Evolutionary conservation across 495 filamentous ascomycete species (phyloP).

Genomic region (Daldinia caldariorum): DNA sequence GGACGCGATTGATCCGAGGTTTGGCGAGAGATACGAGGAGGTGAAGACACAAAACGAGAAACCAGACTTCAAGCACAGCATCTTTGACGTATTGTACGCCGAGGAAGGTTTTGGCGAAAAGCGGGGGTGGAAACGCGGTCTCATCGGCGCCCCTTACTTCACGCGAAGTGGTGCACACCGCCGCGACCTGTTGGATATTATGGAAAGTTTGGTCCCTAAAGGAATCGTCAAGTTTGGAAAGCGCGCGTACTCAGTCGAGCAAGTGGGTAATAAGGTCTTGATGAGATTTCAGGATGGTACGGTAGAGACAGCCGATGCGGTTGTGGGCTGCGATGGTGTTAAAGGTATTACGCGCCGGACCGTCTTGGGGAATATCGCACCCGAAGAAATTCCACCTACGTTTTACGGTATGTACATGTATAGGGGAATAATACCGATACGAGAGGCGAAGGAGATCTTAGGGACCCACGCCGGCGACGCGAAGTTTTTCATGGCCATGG

Average conservation of each 20-base stretch:
- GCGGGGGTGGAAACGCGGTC: constrained; percentile 41
- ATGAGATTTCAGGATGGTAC: constrained; percentile 47
- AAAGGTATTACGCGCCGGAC: constrained; percentile 56
- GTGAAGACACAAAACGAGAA: constrained; percentile 40
- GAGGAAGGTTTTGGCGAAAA: constrained; percentile 40
- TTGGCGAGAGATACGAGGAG: constrained; percentile 34
- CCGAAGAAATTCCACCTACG: constrained; percentile 43
- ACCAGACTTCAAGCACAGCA: constrained; percentile 36
- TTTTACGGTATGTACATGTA: constrained; percentile 55
- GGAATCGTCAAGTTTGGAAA: constrained; percentile 46
- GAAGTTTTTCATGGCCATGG: constrained; percentile 63
- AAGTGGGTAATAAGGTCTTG: constrained; percentile 35
- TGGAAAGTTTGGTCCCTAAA: constrained; percentile 46
- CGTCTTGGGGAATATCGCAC: constrained; percentile 54
- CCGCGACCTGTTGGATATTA: constrained; percentile 41
- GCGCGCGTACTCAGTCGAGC: constrained; percentile 34
- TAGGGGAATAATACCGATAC: constrained; percentile 68
- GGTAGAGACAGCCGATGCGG: constrained; percentile 47
- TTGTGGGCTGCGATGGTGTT: constrained; percentile 70
- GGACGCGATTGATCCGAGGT: constrained; percentile 54
- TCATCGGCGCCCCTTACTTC: constrained; percentile 43
- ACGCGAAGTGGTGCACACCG: constrained; percentile 42
- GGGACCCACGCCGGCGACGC: constrained; percentile 65
- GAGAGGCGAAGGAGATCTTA: constrained; percentile 51
- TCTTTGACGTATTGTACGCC: constrained; percentile 41